These are phyloP conservation scores for Magnolia changhungtana DNA, from an alignment of 164 flowering plant species.

Conservation along the genomic window DNA sequence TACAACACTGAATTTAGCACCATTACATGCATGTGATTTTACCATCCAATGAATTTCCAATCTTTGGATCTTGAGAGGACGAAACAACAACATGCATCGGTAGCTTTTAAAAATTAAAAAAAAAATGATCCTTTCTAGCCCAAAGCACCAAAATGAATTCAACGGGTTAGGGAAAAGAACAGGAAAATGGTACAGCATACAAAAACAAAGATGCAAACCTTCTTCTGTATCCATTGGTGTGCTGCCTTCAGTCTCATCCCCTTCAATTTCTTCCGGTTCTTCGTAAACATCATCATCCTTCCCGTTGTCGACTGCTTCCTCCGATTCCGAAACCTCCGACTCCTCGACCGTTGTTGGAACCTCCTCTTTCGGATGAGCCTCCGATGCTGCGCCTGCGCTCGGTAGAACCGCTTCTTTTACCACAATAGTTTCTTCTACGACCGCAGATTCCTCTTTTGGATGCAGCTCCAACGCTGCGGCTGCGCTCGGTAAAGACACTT, in stretches of 20 bases:
- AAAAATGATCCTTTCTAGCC: neutral
- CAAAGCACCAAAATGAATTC: neutral
- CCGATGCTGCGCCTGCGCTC: neutral
- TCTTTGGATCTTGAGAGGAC: no score
- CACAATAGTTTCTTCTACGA: neutral
- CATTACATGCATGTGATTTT: no score
- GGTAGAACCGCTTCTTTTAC: neutral
- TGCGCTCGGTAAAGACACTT: neutral
- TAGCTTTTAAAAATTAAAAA: no score
- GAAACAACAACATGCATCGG: no score
- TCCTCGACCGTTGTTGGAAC: neutral
- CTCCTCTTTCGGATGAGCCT: neutral
- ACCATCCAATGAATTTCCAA: no score
- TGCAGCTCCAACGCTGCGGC: neutral
- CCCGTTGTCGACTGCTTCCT: neutral
- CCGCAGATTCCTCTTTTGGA: neutral
- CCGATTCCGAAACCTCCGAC: neutral
- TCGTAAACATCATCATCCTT: neutral
- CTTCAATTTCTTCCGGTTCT: neutral
- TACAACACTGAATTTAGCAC: no score
- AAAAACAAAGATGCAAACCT: neutral
- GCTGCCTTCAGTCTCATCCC: neutral
- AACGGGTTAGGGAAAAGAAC: no score
- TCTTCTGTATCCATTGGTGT: neutral
- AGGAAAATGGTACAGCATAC: no score